Conservation (phyloP, 225 moss, liverwort and hornwort genomes). For the Bryoerythrophyllum caledonicum region DNA sequence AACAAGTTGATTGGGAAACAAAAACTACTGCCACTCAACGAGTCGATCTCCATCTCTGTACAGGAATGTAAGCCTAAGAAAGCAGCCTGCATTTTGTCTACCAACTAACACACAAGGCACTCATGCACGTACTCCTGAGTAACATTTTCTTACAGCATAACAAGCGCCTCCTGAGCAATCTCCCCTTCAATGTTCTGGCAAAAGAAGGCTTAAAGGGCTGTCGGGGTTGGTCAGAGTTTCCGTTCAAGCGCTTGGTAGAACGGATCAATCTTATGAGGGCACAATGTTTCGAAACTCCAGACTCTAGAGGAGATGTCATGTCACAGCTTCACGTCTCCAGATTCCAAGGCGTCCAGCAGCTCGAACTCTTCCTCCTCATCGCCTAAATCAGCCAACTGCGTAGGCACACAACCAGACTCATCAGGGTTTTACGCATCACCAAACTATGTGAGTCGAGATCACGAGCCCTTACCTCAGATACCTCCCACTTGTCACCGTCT, state of each 20-base stretch:
- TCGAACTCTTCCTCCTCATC: slow-evolving; percentile 28
- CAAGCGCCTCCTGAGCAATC: no score
- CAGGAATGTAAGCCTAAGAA: not conserved
- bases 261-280: not conserved
- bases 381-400: slow-evolving; percentile 29
- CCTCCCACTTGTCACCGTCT: slow-evolving; percentile 11
- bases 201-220: no score
- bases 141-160: no score
- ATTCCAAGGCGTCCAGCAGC: slow-evolving; percentile 34
- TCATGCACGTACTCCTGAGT: no score
- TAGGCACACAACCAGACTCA: slow-evolving; percentile 5
- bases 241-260: slow-evolving; percentile 9
- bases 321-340: slow-evolving; percentile 28
- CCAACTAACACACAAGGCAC: no score
- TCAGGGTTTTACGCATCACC: not conserved
- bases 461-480: slow-evolving; percentile 16
- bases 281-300: slow-evolving; percentile 1
- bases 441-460: not conserved
- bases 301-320: slow-evolving; percentile 20
- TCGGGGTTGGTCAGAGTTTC: not conserved
- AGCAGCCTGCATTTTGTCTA: not conserved
- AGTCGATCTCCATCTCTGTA: not conserved
- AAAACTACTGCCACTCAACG: not conserved
- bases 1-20: not conserved
- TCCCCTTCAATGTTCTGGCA: no score